Evolutionary conservation across 202 grass and related monocot species (phyloP).

Genomic region (Panicum hallii): DNA sequence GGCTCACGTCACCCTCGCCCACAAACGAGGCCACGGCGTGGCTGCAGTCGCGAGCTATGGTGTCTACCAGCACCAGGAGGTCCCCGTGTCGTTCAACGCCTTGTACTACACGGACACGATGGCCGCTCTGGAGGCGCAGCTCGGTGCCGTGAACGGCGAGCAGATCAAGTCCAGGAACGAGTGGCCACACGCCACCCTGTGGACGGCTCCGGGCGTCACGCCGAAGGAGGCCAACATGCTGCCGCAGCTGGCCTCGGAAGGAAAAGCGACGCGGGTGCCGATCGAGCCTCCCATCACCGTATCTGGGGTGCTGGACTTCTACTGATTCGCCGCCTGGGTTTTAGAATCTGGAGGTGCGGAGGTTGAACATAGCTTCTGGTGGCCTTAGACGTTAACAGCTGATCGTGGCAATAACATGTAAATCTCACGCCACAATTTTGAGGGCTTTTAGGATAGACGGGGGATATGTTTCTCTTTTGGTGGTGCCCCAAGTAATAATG

Average conservation of each 20-base stretch:
- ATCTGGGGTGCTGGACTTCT: conserved; percentile 73
- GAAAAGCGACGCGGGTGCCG: conserved; percentile 61
- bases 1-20: conserved; percentile 88
- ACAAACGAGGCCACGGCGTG: conserved; percentile 91
- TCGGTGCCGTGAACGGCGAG: conserved; percentile 79
- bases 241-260: conserved; percentile 61
- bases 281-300: conserved; percentile 66
- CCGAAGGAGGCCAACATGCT: conserved; percentile 84
- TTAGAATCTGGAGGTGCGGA: not conserved
- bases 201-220: conserved; percentile 68
- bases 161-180: conserved; percentile 75
- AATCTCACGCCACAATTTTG: conserved; percentile 21
- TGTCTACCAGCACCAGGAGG: conserved; percentile 70
- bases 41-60: conserved; percentile 79
- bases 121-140: conserved; percentile 67
- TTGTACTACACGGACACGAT: conserved; percentile 72
- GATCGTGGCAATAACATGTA: conserved; percentile 2
- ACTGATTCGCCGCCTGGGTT: conserved; percentile 47
- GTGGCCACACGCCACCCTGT: conserved; percentile 88
- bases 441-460: not conserved
- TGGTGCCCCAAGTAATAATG: too few relatives aligned
- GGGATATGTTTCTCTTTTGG: not conserved
- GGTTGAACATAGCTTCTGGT: not conserved
- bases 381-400: not conserved
- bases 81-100: conserved; percentile 65